Evolutionary conservation across 176 grass and related monocot genomes (phyloP).

Genomic region (Phyllostachys edulis): DNA sequence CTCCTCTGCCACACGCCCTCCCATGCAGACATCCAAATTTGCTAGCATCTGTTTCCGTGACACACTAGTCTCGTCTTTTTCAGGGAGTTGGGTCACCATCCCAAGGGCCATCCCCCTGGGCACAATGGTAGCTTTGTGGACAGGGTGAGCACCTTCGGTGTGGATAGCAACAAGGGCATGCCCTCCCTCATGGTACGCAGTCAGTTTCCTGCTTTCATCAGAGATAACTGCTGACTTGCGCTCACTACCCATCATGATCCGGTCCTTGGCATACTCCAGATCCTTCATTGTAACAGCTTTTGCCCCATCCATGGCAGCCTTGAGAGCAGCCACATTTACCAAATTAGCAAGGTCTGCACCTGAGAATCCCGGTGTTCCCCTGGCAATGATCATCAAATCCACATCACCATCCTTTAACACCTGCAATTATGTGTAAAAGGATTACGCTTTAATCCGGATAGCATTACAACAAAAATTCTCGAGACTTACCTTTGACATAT

Average conservation of each 20-base stretch:
- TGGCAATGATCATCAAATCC: slow-evolving; percentile 86
- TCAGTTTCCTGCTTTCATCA: slow-evolving; percentile 71
- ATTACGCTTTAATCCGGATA: slow-evolving; percentile 23
- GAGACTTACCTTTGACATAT: slow-evolving; percentile 87
- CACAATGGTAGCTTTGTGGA: slow-evolving; percentile 95
- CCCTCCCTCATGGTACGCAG: slow-evolving; percentile 92
- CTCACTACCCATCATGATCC: slow-evolving; percentile 96
- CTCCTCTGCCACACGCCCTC: slow-evolving; percentile 91
- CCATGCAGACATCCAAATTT: slow-evolving; percentile 83
- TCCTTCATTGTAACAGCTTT: slow-evolving; percentile 84
- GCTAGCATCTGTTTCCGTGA: slow-evolving; percentile 91
- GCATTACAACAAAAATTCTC: neutral
- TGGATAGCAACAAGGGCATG: slow-evolving; percentile 96
- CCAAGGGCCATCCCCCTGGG: slow-evolving; percentile 87
- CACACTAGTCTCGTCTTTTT: slow-evolving; percentile 94
- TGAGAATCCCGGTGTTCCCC: slow-evolving; percentile 92
- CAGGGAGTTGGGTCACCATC: slow-evolving; percentile 85
- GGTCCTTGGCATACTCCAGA: slow-evolving; percentile 90
- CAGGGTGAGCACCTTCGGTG: slow-evolving; percentile 75
- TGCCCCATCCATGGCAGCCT: slow-evolving; percentile 91
- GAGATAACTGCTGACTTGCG: slow-evolving; percentile 90
- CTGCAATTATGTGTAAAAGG: slow-evolving; percentile 35
- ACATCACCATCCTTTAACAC: slow-evolving; percentile 89
- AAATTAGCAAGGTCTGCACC: slow-evolving; percentile 97
- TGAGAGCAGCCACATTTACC: slow-evolving; percentile 89